Evolutionary conservation across 2,329 filamentous ascomycete genomes (phyloP).

Genomic region (Alternaria conjuncta): DNA sequence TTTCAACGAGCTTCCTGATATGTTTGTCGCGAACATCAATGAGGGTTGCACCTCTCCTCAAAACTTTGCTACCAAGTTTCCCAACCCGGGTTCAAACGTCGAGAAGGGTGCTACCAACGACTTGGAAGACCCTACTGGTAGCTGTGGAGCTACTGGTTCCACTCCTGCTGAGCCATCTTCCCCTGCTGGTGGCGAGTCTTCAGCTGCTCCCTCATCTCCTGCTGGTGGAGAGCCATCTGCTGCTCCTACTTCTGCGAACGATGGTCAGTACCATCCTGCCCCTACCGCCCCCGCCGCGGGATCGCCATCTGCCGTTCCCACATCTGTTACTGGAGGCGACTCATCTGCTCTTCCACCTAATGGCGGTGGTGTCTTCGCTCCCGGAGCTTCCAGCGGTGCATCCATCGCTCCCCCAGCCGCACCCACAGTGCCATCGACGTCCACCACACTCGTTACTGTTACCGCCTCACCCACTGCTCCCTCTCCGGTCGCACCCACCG

Average conservation of each 20-base stretch:
- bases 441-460: constrained; percentile 40
- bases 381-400: constrained; percentile 25
- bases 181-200: constrained; percentile 10
- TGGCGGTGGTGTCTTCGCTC: constrained; percentile 42
- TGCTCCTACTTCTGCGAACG: constrained; percentile 12
- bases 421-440: constrained; percentile 25
- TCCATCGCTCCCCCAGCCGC: constrained; percentile 13
- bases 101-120: constrained; percentile 49
- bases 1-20: constrained; percentile 70
- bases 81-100: constrained; percentile 67
- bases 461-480: constrained; percentile 26
- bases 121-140: constrained; percentile 23
- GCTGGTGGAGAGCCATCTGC: constrained; percentile 23
- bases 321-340: constrained; percentile 1
- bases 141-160: constrained; percentile 16
- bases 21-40: constrained; percentile 66
- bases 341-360: constrained; percentile 24
- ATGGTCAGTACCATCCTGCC: constrained; percentile 10
- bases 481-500: constrained; percentile 18
- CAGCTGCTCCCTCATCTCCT: constrained; percentile 9
- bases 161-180: constrained; percentile 23
- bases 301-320: constrained; percentile 5
- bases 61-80: too few species aligned
- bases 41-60: too few species aligned
- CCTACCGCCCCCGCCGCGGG: not conserved